These are phyloP conservation scores for Jamesozyma hellenica DNA, from an alignment of 805 yeast species.

Conservation along the genomic window DNA sequence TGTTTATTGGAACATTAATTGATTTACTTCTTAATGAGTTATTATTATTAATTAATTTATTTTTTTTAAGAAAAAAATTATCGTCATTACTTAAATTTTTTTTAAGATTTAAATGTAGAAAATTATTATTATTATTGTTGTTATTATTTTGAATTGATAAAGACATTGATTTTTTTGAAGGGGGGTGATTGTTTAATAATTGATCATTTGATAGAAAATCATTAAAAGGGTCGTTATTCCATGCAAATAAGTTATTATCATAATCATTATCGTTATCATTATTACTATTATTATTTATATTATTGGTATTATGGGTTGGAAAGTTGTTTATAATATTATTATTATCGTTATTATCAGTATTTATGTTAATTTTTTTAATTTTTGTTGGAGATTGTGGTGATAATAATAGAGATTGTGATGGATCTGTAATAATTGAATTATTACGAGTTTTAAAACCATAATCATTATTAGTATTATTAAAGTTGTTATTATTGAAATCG, in stretches of 20 bases:
- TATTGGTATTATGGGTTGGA: background rate
- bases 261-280: background rate
- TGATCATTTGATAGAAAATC: background rate
- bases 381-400: conserved; percentile 9
- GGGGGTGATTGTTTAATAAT: background rate
- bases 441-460: background rate
- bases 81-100: no score
- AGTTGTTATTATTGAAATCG: background rate
- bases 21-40: no score
- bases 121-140: no score
- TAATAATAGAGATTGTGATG: background rate
- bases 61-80: no score
- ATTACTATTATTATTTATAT: background rate
- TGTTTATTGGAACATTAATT: no score
- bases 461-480: no score
- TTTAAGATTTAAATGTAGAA: no score
- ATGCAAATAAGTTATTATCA: no score
- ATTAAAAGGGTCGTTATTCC: no score
- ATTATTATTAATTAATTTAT: no score
- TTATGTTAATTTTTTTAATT: conserved; percentile 17
- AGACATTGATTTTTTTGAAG: background rate
- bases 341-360: conserved; percentile 6
- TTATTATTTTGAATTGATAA: no score
- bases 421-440: background rate
- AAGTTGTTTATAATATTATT: background rate